phyloP scores from a whole-genome alignment of 805 yeast genomes.

The Ogataea neopini region DNA sequence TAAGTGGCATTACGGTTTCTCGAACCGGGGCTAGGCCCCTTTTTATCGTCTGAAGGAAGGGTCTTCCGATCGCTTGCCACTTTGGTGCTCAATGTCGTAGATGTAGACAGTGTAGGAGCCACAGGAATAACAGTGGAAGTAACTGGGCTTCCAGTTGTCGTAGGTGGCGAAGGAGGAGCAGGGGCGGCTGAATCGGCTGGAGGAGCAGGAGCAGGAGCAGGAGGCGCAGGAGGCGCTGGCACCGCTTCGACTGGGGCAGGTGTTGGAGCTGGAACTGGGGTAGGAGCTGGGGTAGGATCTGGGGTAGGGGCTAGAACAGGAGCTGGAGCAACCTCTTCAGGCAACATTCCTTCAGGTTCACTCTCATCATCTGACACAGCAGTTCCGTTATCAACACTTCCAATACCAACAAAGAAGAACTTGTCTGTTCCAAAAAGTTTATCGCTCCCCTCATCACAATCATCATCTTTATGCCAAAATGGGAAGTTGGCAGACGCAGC shows the following conservation, averaged over 20 bases:
- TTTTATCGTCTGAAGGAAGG: neutral
- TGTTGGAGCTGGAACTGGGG: neutral
- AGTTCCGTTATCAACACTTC: constrained; percentile 16
- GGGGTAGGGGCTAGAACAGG: neutral
- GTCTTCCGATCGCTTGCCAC: neutral
- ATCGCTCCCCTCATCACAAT: constrained; percentile 20
- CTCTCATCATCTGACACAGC: neutral
- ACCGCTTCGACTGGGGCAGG: neutral
- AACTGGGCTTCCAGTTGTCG: neutral
- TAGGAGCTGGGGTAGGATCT: neutral
- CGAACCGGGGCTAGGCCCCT: neutral
- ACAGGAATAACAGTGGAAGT: neutral
- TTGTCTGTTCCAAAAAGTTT: constrained; percentile 28
- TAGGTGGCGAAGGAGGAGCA: neutral
- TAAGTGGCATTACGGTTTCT: neutral
- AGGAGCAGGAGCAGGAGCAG: neutral
- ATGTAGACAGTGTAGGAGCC: neutral
- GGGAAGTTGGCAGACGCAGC: constrained; percentile 15
- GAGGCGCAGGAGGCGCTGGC: neutral
- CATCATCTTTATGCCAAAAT: constrained; percentile 17
- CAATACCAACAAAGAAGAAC: constrained; percentile 32
- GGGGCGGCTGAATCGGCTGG: neutral
- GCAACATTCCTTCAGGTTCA: too few relatives aligned
- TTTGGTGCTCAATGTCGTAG: constrained; percentile 1
- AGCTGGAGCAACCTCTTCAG: neutral